Evolutionary conservation across 805 yeast genomes (phyloP), one percentile per base, ranked within the genome.

Genomic region (Hanseniaspora meyeri): DNA sequence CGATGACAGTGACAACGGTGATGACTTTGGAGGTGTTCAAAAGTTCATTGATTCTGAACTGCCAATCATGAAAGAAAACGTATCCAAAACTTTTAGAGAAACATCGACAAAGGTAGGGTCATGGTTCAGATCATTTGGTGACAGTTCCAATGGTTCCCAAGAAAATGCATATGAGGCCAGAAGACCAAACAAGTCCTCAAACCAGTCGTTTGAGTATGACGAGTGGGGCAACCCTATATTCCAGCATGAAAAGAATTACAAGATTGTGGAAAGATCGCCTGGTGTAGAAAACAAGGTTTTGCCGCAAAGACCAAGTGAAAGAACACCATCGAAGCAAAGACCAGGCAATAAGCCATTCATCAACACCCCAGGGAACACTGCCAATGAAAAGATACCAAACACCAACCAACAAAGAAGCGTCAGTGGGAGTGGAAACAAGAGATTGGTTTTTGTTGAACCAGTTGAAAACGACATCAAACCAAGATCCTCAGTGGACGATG

Each of bases 51-150:
- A 75, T 42, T 74, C 74, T 55, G 85, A 80, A 56, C 61, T 76
- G 32, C 79, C 79, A 8, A 83, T 79, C 62, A 72, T 86, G 62
- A 81, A 79, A 64, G 85, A 83, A 57, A 78, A 81, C 52, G 76
- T 90, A 54, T 74, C 78, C 45, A 83, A 83, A 64, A 88, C 91
- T 20, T 75, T 89, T 48, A 89, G 84, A 63, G 96, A 87, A 63
- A 88, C 96, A 1, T 80, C 83, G 57, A 74, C 78, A 49, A 83
- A 84, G 56, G 79, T 89, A 58, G 83, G 85, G 59, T 77, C 81
- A 16, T 89, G 96, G 95, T 80, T 87, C 50, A 79, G 79, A 59
- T 86, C 82, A 16, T 65, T 87, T 57, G 70, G 66, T 32, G 64
- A 60, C 16, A 36, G 24, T 46, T 47, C 54, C 19, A 62, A 62